Percentiles rank a stretch among this genome's conserved stretches.
Conservation (phyloP, 768 basidiomycete genomes). For the Suillus bovinus region DNA sequence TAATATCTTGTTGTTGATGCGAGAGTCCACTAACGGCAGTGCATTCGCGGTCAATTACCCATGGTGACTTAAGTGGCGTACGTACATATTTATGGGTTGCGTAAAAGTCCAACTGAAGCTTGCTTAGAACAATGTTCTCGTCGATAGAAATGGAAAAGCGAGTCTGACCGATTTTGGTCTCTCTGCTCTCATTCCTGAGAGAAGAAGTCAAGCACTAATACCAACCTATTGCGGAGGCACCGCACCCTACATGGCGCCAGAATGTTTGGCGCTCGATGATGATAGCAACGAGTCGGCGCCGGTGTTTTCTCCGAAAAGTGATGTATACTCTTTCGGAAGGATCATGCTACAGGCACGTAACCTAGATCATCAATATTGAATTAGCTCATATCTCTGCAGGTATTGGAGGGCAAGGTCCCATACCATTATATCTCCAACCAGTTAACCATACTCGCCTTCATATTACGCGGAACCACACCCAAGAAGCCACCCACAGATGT, state of each 20-base stretch:
- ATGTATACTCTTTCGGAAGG: slow-evolving; percentile 24
- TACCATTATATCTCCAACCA: background rate
- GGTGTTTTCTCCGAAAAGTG: background rate
- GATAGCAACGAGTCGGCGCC: background rate
- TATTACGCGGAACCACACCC: slow-evolving; percentile 14
- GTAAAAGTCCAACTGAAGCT: background rate
- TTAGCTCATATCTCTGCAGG: background rate
- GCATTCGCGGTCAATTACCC: slow-evolving; percentile 22
- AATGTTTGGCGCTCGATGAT: background rate
- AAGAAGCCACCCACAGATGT: slow-evolving; percentile 11
- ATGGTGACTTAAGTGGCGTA: slow-evolving; percentile 33
- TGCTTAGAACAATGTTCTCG: slow-evolving; percentile 10
- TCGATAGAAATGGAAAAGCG: slow-evolving; percentile 16
- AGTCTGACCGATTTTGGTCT: slow-evolving; percentile 9
- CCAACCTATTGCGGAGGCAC: slow-evolving; percentile 21
- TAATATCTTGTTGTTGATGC: slow-evolving; percentile 8
- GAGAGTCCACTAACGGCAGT: slow-evolving; percentile 11
- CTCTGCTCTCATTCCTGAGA: slow-evolving; percentile 13
- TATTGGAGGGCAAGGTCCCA: background rate
- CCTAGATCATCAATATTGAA: background rate
- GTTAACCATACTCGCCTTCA: rapidly evolving
- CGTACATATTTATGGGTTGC: background rate
- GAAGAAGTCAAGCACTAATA: background rate
- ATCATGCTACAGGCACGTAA: slow-evolving; percentile 23
- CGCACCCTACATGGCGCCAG: slow-evolving; percentile 4